These are phyloP conservation scores for Coniochaeta ligniaria DNA, from an alignment of 2,329 filamentous ascomycete genomes.

Conservation along the genomic window DNA sequence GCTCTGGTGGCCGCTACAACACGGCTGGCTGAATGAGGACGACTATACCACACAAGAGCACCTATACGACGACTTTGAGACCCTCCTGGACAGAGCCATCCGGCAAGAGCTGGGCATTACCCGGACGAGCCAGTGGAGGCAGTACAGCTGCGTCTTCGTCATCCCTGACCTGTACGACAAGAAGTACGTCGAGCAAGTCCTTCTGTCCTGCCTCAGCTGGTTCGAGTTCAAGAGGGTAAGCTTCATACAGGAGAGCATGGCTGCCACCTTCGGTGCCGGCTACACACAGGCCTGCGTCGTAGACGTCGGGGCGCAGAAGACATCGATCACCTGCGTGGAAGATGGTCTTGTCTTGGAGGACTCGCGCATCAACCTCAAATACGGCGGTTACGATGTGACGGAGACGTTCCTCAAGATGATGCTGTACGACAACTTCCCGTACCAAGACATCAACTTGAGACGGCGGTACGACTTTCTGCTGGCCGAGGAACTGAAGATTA, in stretches of 20 bases:
- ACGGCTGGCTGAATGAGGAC: conserved; percentile 83
- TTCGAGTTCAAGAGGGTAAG: conserved; percentile 85
- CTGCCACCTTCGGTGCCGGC: conserved; percentile 89
- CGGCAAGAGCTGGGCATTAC: conserved; percentile 74
- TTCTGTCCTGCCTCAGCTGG: conserved; percentile 81
- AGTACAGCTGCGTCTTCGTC: conserved; percentile 95
- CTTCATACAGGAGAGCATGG: conserved; percentile 94
- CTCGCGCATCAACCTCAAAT: conserved; percentile 91
- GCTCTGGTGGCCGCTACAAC: conserved; percentile 82
- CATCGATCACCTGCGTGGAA: conserved; percentile 92
- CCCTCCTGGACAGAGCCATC: conserved; percentile 79
- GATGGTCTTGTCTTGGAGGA: conserved; percentile 94
- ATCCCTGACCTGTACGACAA: conserved; percentile 97
- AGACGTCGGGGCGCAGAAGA: conserved; percentile 95
- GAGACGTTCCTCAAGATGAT: conserved; percentile 97
- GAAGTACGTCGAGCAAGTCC: conserved; percentile 74
- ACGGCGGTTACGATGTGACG: conserved; percentile 85
- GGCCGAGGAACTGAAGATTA: conserved; percentile 92
- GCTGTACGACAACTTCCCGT: conserved; percentile 92
- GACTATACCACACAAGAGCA: conserved; percentile 77
- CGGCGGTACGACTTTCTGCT: conserved; percentile 87
- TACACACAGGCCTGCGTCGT: conserved; percentile 93
- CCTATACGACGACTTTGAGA: conserved; percentile 79
- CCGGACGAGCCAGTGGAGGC: conserved; percentile 72
- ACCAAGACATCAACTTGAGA: conserved; percentile 86